Evolutionary conservation across 2,329 filamentous ascomycete species (phyloP), one percentile per base, ranked within the genome.

Genomic region (Curvularia eragrostidis): DNA sequence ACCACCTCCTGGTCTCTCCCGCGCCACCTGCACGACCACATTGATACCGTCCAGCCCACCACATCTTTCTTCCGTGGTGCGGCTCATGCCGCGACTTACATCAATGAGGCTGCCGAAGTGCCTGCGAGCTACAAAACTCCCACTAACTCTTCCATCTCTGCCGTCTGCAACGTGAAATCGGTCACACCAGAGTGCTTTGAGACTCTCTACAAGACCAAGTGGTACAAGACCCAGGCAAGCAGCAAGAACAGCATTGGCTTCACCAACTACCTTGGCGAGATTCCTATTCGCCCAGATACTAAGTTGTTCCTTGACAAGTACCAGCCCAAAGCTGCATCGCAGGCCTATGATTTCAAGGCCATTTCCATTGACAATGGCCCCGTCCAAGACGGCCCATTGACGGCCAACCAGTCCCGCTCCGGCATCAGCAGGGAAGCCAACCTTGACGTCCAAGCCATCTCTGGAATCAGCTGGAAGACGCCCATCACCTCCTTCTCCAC

Each of bases 361-460:
- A 78, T 82, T 19, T 79, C 81, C 12, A 84, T 90, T 56, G 85
- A 86, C 55, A 81, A 82, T 12, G 87, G 85, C 0, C 66, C 81
- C 5, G 81, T 63, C 75, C 81, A 79, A 41, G 80, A 84, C 52
- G 73, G 78, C 3, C 68, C 75, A 1, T 66, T 79, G 52, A 77
- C 72, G 7, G 63, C 66, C 1, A 66, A 69, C 2, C 70, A 77
- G 52, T 62, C 74, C 28, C 62, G 46, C 1, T 49, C 63, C 0
- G 66, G 65, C 3, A 73, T 75, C 79, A 64, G 82, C 79, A 57
- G 67, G 5, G 88, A 91, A 72, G 88, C 85, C 18, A 88, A 87
- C 60, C 79, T 90, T 12, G 87, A 90, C 67, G 79, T 87, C 3
- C 84, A 90, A 66, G 86, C 87, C 49, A 81, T 87, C 8, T 68